Percentiles rank a stretch among this genome's conserved stretches.
These are phyloP conservation scores for Spizellomyces sp. DNA, from an alignment of 192 early-diverging fungal species.

Conservation along the genomic window DNA sequence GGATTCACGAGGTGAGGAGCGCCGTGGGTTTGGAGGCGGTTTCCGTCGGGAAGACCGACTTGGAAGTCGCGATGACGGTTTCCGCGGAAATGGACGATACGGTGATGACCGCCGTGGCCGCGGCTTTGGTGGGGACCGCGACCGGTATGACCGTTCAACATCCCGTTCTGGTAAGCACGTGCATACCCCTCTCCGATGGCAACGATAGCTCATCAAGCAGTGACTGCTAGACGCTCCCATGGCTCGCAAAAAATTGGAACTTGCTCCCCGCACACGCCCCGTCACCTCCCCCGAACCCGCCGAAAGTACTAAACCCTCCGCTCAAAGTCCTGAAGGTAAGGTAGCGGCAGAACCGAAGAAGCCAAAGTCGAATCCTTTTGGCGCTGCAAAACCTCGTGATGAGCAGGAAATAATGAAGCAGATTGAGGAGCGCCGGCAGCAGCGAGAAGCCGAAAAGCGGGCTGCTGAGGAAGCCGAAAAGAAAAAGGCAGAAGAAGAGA, in stretches of 20 bases:
- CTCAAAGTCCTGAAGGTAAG: slow-evolving; percentile 1
- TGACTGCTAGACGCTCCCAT: slow-evolving; percentile 1
- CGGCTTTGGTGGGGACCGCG: slow-evolving; percentile 23
- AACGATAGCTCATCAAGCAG: no score
- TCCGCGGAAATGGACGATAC: slow-evolving; percentile 13
- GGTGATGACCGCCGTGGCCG: slow-evolving; percentile 17
- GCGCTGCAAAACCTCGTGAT: slow-evolving; percentile 54
- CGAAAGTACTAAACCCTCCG: slow-evolving; percentile 5
- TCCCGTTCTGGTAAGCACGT: background rate
- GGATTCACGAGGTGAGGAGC: slow-evolving; percentile 30
- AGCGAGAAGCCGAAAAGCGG: slow-evolving; percentile 46
- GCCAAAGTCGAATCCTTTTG: slow-evolving; percentile 60
- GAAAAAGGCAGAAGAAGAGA: slow-evolving; percentile 36
- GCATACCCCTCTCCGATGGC: background rate
- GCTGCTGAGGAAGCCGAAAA: slow-evolving; percentile 37
- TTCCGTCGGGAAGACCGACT: slow-evolving; percentile 30
- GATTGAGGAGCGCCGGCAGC: slow-evolving; percentile 50
- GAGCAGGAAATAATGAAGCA: slow-evolving; percentile 52
- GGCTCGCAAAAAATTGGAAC: slow-evolving; percentile 45
- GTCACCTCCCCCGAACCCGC: slow-evolving; percentile 9
- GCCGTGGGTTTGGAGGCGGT: slow-evolving; percentile 18
- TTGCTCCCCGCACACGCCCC: slow-evolving; percentile 40
- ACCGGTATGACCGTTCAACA: slow-evolving; percentile 15
- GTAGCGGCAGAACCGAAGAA: slow-evolving; percentile 30
- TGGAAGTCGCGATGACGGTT: slow-evolving; percentile 32